Conservation (phyloP, 768 basidiomycete species). For the Gymnopilus junonius region DNA sequence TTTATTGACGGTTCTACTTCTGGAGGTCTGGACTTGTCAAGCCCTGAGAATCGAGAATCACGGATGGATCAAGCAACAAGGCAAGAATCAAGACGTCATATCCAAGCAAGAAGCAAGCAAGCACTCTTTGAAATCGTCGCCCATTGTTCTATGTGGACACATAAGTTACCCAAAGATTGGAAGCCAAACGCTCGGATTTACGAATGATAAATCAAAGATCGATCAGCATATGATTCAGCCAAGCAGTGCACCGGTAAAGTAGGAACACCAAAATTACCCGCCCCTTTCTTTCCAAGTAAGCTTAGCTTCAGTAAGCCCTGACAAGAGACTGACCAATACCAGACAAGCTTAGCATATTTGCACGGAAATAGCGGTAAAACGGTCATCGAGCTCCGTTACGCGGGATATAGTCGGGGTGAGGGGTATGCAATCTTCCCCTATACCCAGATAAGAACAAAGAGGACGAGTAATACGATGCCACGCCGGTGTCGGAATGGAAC, state of each 20-base stretch:
- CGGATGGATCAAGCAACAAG: not conserved
- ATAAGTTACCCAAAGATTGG: not conserved
- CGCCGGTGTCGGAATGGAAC: not conserved
- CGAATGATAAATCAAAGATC: not conserved
- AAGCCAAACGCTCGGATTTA: not conserved
- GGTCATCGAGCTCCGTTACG: slow-evolving; percentile 1
- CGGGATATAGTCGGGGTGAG: slow-evolving; percentile 21
- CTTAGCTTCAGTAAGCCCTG: not conserved
- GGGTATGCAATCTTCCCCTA: slow-evolving; percentile 11
- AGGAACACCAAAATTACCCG: not conserved
- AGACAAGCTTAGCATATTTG: no score
- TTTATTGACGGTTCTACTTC: not conserved
- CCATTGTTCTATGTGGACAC: not conserved
- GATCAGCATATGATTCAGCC: not conserved
- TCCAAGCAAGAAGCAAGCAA: not conserved
- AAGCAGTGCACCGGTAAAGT: not conserved
- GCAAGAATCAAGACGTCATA: not conserved
- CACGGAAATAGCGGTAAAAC: not conserved
- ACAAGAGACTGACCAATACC: not conserved
- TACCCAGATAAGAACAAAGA: slow-evolving; percentile 5
- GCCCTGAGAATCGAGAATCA: not conserved
- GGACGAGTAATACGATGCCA: slow-evolving; percentile 1
- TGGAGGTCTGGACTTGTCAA: not conserved
- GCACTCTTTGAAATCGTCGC: not conserved
- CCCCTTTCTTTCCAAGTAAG: not conserved